Conservation (phyloP, 441 rosid species). For the Macaranga tanarius region DNA sequence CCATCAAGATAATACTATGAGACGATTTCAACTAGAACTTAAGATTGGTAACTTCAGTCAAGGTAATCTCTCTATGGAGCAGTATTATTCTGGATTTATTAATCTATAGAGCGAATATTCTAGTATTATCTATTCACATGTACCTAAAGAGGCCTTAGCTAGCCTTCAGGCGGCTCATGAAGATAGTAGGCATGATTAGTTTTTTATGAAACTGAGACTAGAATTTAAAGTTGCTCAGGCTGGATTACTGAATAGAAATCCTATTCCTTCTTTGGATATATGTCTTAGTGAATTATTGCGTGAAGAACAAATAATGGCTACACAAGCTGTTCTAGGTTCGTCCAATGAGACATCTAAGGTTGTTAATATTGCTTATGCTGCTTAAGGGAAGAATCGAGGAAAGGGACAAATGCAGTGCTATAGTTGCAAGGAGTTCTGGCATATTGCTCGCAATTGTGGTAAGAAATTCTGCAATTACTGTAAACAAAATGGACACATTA, state of each 20-base stretch:
- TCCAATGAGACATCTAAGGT: not conserved
- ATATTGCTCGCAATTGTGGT: no score
- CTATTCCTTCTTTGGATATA: not conserved
- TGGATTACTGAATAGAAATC: not conserved
- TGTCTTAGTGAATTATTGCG: not conserved
- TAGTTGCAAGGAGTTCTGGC: no score
- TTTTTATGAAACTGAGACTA: not conserved
- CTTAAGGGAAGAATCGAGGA: not conserved
- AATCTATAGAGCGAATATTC: not conserved
- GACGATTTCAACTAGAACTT: not conserved
- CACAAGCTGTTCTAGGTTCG: not conserved
- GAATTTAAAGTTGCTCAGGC: not conserved
- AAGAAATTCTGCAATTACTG: no score
- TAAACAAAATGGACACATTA: no score
- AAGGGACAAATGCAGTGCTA: not conserved
- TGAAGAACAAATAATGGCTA: not conserved
- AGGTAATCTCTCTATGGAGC: not conserved
- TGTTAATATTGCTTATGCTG: not conserved
- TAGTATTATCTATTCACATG: no score
- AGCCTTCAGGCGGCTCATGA: not conserved
- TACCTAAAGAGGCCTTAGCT: not conserved
- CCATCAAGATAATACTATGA: not conserved
- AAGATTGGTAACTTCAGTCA: no score
- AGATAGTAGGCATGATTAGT: not conserved
- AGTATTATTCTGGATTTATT: not conserved